Evolutionary conservation across 2,329 filamentous ascomycete genomes (phyloP).

Genomic region (Penicillium sp.): DNA sequence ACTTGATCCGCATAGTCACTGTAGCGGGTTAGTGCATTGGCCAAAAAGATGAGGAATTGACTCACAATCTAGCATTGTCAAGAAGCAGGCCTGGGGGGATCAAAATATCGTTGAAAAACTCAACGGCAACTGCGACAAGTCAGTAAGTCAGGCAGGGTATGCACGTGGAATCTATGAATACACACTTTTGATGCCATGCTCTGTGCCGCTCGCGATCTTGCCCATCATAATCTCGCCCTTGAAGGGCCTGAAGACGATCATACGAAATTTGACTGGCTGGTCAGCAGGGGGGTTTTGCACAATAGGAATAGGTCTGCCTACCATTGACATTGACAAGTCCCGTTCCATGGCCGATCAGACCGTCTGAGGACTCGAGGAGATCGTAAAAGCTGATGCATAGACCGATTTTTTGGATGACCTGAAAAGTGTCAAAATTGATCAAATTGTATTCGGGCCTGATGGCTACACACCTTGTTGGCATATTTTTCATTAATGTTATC

Average conservation of each 20-base stretch:
- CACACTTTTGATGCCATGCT: slow-evolving; percentile 68
- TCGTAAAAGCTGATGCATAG: slow-evolving; percentile 94
- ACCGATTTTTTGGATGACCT: slow-evolving; percentile 89
- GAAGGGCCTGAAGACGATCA: slow-evolving; percentile 93
- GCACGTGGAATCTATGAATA: background rate
- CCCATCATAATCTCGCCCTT: slow-evolving; percentile 89
- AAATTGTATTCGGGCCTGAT: background rate
- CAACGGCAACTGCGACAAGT: slow-evolving; percentile 62
- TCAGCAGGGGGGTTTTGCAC: slow-evolving; percentile 2
- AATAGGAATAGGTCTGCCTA: slow-evolving; percentile 35
- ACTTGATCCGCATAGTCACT: slow-evolving; percentile 73
- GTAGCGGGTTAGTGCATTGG: slow-evolving; percentile 21
- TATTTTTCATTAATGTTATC: slow-evolving; percentile 98
- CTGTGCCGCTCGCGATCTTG: slow-evolving; percentile 71
- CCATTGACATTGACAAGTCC: slow-evolving; percentile 93
- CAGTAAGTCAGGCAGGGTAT: background rate
- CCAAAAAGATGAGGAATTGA: slow-evolving; percentile 10
- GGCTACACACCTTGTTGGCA: slow-evolving; percentile 70
- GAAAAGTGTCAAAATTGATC: slow-evolving; percentile 4
- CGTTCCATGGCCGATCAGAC: slow-evolving; percentile 86
- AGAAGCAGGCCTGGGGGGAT: slow-evolving; percentile 73
- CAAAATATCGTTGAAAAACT: slow-evolving; percentile 93
- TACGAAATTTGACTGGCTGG: slow-evolving; percentile 75
- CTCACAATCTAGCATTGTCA: slow-evolving; percentile 72
- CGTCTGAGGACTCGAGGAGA: slow-evolving; percentile 83